Base-by-base conservation (phyloP, 208 protist genomes). In the Crithidia expoeki region DNA sequence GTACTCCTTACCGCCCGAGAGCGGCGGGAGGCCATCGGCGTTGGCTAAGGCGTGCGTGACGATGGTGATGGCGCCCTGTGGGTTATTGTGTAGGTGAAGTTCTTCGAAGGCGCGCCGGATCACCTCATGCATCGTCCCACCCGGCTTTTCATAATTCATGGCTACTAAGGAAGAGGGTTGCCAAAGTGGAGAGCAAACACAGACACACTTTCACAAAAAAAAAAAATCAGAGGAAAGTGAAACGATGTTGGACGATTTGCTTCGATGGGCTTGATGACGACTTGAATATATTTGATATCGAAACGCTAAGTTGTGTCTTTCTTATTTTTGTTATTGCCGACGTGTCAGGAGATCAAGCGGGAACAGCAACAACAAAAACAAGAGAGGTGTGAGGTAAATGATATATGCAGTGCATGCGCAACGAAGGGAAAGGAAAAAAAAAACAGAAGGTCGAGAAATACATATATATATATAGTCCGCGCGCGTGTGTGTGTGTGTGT, bases 41-140 rank as follows among this genome's bases (percentile, higher is more conserved):
- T 75, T 74, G 16, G 53, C 44, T n/a, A 89, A 36, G 28, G 73
- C 83, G 4, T 58, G 38, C 12, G 81, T 89, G 40, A 90, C 52
- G 49, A 86, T 73, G 38, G 71, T 81, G 50, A 95, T 82, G 60
- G 76, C 68, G 27, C 47, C 75, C 52, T 91, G 73, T 14, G 80
- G 72, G 65, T 95, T 95, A 67, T 82, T 83, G 74, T 84, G 72
- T 21, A 79, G 30, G 17, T 81, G 77, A 36, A 95, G 50, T 42
- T 93, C 82, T 16, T 95, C 86, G 42, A 87, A 65, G 16, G 80
- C 83, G n/a, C 80, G 84, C 10, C 85, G 81, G 33, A 95, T 79
- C 34, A 74, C 70, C 38, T 93, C 86, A 61, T 91, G 89, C 84
- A 95, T 92, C 27, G 64, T 72, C 40, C 80, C 83, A 0, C 72